Evolutionary conservation across 176 grass and related monocot genomes (phyloP), one percentile per base, ranked within the genome.

Genomic region (Oryza glaberrima): DNA sequence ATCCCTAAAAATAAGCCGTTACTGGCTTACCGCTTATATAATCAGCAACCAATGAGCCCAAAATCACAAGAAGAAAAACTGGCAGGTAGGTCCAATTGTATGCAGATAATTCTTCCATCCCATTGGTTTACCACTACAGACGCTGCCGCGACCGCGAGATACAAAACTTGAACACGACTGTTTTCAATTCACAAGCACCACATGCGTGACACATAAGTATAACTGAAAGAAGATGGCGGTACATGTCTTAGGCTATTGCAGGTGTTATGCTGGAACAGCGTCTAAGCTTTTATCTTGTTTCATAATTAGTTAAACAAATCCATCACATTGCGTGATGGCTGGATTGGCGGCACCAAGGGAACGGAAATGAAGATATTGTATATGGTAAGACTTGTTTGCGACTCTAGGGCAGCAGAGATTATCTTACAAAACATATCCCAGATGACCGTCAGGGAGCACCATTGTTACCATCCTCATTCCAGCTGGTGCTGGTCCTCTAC

Each of bases 381-480:
- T 28, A 28, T 28, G 28, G 1, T 28, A 28, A 28, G 28, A 28
- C 30, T 32, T 15, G 25, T 6, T 64, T 78, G 51, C 17, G 4
- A 81, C 34, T 77, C 20, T 19, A 35, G 12, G 20, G 56, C 38
- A 68, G 43, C 20, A 20, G 46, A 72, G 15, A 26, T 5, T 5
- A 67, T 69, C 96, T 92, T 94, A 99, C 93, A 99, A 47, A 87
- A 96, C 91, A 82, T 96, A 99, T 20, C 91, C 96, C 69, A 99
- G 91, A 56, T 90, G 93, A n/a, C 96, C 93, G 75, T 99, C 96
- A 58, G 96, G 96, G 32, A 99, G 96, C 51, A 96, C 83, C 96
- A 99, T 99, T 0, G 96, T 91, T 34, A 99, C 96, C 96, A 99
- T 96, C 81, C 91, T 90, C 96, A 96, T 99, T 34, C 96, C 96